Percentiles rank a stretch among this genome's conserved stretches.
phyloP scores from a whole-genome alignment of 1,139 yeast genomes.

The Trichomonascaceae sp. region DNA sequence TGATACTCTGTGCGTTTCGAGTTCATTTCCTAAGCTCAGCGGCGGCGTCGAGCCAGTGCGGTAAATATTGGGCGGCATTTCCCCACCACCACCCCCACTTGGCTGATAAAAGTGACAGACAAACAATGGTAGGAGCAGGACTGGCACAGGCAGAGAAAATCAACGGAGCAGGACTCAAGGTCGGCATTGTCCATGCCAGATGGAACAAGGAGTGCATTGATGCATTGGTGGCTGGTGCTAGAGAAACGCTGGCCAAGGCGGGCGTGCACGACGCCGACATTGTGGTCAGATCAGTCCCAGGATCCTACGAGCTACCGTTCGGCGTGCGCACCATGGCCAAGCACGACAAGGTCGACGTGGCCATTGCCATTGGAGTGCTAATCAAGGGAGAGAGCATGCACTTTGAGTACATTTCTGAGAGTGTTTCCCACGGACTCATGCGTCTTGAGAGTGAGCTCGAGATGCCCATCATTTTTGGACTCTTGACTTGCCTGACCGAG shows the following conservation, averaged over 20 bases:
- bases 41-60: no score
- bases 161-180: conserved; percentile 42
- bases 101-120: no score
- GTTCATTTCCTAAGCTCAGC: no score
- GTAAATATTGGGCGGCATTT: no score
- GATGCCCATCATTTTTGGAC: conserved; percentile 83
- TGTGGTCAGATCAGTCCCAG: conserved; percentile 76
- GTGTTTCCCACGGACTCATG: conserved; percentile 82
- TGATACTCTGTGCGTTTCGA: no score
- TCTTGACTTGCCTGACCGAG: conserved; percentile 84
- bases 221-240: conserved; percentile 69
- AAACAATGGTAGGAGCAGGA: no score
- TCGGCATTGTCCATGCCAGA: conserved; percentile 89
- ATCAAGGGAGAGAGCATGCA: conserved; percentile 98
- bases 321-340: conserved; percentile 49
- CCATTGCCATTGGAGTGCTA: conserved; percentile 86
- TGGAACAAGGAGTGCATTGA: conserved; percentile 78
- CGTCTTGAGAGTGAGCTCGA: conserved; percentile 54
- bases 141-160: not conserved
- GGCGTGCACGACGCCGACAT: conserved; percentile 73
- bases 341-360: conserved; percentile 55
- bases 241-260: conserved; percentile 40
- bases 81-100: no score
- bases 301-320: conserved; percentile 84
- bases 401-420: conserved; percentile 90